Evolutionary conservation across 2,329 filamentous ascomycete genomes (phyloP).

Genomic region (Aspergillus oerlinghausenensis): DNA sequence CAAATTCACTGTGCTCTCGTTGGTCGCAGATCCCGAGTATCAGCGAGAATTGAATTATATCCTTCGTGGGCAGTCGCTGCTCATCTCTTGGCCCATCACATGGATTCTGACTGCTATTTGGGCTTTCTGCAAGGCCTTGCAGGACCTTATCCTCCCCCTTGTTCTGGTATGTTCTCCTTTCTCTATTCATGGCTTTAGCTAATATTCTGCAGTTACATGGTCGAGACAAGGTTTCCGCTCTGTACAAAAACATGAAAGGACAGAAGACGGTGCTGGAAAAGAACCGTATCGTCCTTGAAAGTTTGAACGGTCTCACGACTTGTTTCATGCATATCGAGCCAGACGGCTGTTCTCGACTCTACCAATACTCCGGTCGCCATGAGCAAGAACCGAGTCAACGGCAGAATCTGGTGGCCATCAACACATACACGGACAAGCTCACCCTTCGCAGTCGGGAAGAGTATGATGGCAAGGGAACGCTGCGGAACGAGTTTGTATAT

Average conservation of each 20-base stretch:
- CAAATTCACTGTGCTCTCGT: constrained; percentile 48
- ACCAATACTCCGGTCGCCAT: constrained; percentile 36
- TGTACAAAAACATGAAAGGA: constrained; percentile 48
- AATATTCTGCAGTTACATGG: constrained; percentile 30
- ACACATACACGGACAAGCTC: constrained; percentile 46
- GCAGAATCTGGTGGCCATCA: constrained; percentile 39
- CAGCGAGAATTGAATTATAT: constrained; percentile 48
- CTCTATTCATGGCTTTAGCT: constrained; percentile 20
- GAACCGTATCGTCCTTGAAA: constrained; percentile 44
- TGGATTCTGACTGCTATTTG: constrained; percentile 44
- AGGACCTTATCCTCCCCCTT: constrained; percentile 32
- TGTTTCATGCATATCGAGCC: constrained; percentile 43
- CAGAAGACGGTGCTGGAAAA: constrained; percentile 46
- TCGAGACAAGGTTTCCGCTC: constrained; percentile 45
- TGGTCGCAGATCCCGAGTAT: constrained; percentile 50
- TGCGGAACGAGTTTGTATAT: constrained; percentile 45
- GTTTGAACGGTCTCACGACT: constrained; percentile 46
- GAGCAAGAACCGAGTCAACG: constrained; percentile 34
- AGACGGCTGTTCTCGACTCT: constrained; percentile 39
- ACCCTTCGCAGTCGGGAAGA: constrained; percentile 43
- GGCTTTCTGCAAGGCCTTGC: constrained; percentile 44
- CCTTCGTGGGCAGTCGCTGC: constrained; percentile 31
- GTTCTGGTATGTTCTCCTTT: constrained; percentile 38
- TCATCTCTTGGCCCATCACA: constrained; percentile 34
- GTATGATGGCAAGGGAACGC: constrained; percentile 35